These are phyloP conservation scores for Balamuthia mandrillaris DNA, from an alignment of 208 protist genomes.

Conservation along the genomic window DNA sequence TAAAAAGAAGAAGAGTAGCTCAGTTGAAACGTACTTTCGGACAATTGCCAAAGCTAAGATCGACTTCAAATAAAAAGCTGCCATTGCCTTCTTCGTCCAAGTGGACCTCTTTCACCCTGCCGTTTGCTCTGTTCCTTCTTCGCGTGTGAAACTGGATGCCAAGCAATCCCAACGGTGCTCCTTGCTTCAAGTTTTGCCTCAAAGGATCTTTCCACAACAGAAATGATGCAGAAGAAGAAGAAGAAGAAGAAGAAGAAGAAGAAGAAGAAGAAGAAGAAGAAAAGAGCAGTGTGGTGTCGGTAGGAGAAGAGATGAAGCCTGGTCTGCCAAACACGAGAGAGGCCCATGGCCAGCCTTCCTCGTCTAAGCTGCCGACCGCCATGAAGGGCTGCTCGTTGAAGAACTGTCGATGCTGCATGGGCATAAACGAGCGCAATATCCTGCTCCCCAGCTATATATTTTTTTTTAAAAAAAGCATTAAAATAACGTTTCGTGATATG, in stretches of 20 bases:
- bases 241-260: too few relatives aligned
- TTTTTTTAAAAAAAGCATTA: too few relatives aligned
- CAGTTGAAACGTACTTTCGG: background rate
- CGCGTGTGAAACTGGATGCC: slow-evolving; percentile 15
- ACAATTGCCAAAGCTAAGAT: slow-evolving; percentile 14
- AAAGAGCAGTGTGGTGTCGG: background rate
- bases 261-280: too few relatives aligned
- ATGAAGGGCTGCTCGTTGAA: background rate
- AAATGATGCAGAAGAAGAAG: too few relatives aligned
- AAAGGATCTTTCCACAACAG: background rate
- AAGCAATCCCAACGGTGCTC: background rate
- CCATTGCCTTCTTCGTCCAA: background rate
- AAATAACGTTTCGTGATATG: too few relatives aligned
- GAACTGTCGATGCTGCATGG: background rate
- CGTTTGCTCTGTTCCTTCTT: slow-evolving; percentile 2
- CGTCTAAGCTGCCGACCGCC: background rate
- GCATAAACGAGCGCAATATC: background rate
- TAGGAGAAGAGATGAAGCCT: slow-evolving; percentile 3
- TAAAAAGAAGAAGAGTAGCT: background rate
- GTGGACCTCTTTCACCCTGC: background rate
- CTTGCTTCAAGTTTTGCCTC: background rate
- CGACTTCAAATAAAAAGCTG: background rate
- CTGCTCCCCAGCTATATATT: too few relatives aligned
- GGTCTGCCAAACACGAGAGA: background rate
- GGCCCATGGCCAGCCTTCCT: background rate